phyloP scores from a whole-genome alignment of 2,329 filamentous ascomycete genomes.

The Talaromyces sp. region DNA sequence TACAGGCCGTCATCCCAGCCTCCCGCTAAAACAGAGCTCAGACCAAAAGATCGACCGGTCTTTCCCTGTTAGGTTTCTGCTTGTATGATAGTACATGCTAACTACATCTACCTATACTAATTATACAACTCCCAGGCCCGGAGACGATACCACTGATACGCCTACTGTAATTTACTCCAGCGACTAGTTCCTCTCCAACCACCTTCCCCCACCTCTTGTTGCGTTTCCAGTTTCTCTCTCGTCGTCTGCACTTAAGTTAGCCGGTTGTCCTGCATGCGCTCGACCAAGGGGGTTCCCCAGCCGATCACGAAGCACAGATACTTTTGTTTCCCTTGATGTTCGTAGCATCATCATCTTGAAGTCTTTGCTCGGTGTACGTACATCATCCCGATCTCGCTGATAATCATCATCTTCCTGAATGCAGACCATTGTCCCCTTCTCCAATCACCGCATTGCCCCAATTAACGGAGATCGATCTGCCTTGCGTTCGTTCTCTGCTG shows the following conservation, averaged over 20 bases:
- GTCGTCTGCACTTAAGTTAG: conserved; percentile 14
- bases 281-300: conserved; percentile 15
- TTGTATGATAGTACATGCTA: neutral
- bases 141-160: too few species aligned
- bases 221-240: conserved; percentile 15
- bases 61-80: conserved; percentile 8
- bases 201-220: conserved; percentile 22
- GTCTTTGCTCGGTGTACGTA: neutral
- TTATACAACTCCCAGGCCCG: too few species aligned
- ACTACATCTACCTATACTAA: too few species aligned
- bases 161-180: neutral
- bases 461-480: conserved; percentile 13
- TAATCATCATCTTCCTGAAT: neutral
- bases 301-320: conserved; percentile 7
- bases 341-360: neutral
- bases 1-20: conserved; percentile 16
- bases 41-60: conserved; percentile 15
- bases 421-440: neutral
- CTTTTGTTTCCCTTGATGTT: neutral
- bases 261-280: conserved; percentile 11
- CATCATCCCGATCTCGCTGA: neutral
- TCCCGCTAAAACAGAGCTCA: conserved; percentile 25
- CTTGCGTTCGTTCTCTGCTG: conserved; percentile 16
- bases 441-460: neutral
- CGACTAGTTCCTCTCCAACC: conserved; percentile 11